Percentiles rank a stretch among this genome's conserved stretches.
These are phyloP conservation scores for Gymnopilus dilepis DNA, from an alignment of 768 basidiomycete species.

Conservation along the genomic window DNA sequence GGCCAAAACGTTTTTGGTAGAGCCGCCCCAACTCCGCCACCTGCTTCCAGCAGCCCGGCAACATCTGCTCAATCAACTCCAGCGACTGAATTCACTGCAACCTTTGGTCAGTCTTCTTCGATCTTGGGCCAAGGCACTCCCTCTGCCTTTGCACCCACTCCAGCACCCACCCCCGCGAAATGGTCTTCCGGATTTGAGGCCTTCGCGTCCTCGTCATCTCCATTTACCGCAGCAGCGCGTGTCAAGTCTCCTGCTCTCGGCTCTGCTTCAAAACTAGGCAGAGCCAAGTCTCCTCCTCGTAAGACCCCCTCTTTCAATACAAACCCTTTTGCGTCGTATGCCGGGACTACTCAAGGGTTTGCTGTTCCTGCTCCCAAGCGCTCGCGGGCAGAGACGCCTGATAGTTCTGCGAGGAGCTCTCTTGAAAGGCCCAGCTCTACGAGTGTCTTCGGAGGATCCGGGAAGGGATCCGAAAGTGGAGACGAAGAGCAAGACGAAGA, in stretches of 20 bases:
- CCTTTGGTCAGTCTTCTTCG: conserved; percentile 28
- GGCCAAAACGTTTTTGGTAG: conserved; percentile 63
- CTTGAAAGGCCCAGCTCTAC: conserved; percentile 42
- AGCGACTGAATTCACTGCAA: conserved; percentile 16
- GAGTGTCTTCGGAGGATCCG: conserved; percentile 28
- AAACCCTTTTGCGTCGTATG: conserved; percentile 68
- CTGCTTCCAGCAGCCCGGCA: conserved; percentile 29
- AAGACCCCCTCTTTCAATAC: conserved; percentile 41
- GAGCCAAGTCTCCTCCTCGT: conserved; percentile 63
- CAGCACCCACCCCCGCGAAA: conserved; percentile 38
- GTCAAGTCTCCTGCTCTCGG: conserved; percentile 62
- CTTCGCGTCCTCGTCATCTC: conserved; percentile 55
- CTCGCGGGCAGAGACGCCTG: conserved; percentile 56
- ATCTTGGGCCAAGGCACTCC: conserved; percentile 29
- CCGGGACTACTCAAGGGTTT: conserved; percentile 55
- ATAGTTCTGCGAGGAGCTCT: conserved; percentile 48
- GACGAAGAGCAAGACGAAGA: conserved; percentile 52
- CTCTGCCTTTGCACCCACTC: conserved; percentile 12
- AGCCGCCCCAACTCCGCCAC: conserved; percentile 36
- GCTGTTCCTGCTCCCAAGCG: conserved; percentile 58
- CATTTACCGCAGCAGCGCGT: conserved; percentile 52
- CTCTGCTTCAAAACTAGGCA: conserved; percentile 43
- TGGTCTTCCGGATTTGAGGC: conserved; percentile 59
- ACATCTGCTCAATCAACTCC: conserved; percentile 18
- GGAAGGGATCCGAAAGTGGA: conserved; percentile 42